Base-by-base conservation (phyloP, 176 grass and related monocot species). In the Panicum miliaceum region DNA sequence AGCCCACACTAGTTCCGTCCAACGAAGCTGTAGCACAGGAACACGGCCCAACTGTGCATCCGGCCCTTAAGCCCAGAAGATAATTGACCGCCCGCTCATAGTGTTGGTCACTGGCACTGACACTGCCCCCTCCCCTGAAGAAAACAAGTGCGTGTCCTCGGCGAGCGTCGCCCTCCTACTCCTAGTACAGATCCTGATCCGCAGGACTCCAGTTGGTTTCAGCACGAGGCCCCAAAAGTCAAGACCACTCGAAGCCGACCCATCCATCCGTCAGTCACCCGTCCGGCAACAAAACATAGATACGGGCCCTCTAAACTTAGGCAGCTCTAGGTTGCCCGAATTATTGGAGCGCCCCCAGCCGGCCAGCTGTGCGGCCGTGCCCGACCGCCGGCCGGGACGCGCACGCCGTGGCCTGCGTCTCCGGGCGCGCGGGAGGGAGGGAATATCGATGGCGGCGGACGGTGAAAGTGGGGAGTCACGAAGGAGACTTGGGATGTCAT, bases 291-390 rank as follows among this genome's bases (percentile, higher is more conserved):
- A 63, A 29, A 62, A 62, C 11, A 14, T 62, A 62, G 58, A 60
- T 60, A 12, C n/a, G 58, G 58, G 59, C 10, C 19, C 37, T 68
- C 37, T 12, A 68, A 68, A 61, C 1, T 12, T 61, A n/a, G 38
- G 67, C 40, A 25, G 38, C 67, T 70, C 38, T 70, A 63, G 38
- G 67, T 25, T 70, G 67, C 22, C 37, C 67, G 43, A 43, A 69
- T 43, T 69, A 69, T 69, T 43, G 67, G 66, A 42, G 38, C 36
- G 22, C 66, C 8, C 47, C 40, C 40, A 41, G 40, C 41, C 7
- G 12, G 3, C 5, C 51, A 20, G 5, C 51, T 20, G 51, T 53
- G 51, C 51, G 51, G 18, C 53, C 9, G 56, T 11, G 56, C 22
- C 56, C 56, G 54, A 52, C 50, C 15, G 15, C 10, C 4, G 50